Base-by-base conservation (phyloP, 2,329 filamentous ascomycete species). In the Claviceps sp. region DNA sequence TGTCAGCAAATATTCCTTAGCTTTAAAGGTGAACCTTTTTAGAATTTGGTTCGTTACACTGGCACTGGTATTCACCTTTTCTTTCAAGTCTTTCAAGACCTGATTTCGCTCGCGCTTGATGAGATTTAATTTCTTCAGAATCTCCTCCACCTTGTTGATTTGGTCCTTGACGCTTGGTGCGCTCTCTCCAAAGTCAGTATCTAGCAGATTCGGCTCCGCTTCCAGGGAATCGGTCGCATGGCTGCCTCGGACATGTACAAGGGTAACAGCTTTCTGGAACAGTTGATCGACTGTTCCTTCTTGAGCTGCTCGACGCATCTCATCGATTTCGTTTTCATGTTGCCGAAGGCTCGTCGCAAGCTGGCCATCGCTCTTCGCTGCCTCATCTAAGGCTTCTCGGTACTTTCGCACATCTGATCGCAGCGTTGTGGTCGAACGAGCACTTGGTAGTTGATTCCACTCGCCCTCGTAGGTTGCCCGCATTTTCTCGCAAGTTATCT, bases 401-500 rank as follows among this genome's bases (percentile, higher is more conserved):
- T 97, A 96, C 61, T 85, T 91, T 55, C 85, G 78, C 50, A 97
- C 85, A 63, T 98, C 93, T 54, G 82, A 84, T 52, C 90, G 80
- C 48, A 98, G 71, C 0, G 91, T 97, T 4, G 87, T 83, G 1
- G 91, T 98, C 42, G 98, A 76, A 52, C 88, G 78, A 36, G 87
- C 88, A 64, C 91, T 97, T 11, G 93, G 93, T 62, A 98, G 93
- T 62, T 98, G 93, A 18, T 89, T 95, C 93, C 93, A 98, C 51
- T 97, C 91, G 30, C 77, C 78, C 52, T 91, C 90, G 65, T 97
- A 97, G 66, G 98, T 98, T 13, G 89, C 94, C 47, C 93, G 81
- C 93, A 98, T 98, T 74, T 97, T 98, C 67, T 98, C 93, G 65
- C 93, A 98, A 0, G 97, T 88, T 52, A 88, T 94, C 70, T 97